Conservation (phyloP, 1,139 yeast species). For the Pichia sp. region DNA sequence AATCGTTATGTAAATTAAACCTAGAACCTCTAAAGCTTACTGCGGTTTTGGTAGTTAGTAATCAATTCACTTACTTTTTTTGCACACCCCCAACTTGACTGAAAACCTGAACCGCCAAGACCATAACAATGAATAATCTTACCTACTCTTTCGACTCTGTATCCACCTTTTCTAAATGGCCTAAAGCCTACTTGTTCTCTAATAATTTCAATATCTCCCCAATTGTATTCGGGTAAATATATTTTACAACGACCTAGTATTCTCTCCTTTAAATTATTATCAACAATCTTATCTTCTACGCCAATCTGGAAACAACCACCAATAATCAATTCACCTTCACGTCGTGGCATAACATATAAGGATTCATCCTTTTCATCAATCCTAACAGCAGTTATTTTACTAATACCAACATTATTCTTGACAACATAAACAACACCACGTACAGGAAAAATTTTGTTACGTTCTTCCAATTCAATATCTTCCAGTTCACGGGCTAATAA, state of each 20-base stretch:
- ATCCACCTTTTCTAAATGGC: conserved; percentile 45
- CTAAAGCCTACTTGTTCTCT: conserved; percentile 44
- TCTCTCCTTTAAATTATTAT: conserved; percentile 35
- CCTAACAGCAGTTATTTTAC: conserved; percentile 23
- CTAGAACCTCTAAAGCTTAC: background rate
- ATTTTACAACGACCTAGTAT: conserved; percentile 35
- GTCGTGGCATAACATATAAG: conserved; percentile 45
- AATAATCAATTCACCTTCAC: conserved; percentile 48
- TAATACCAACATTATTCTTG: conserved; percentile 31
- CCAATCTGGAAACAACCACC: conserved; percentile 42
- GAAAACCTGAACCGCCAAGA: conserved; percentile 51
- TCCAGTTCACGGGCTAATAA: conserved; percentile 36
- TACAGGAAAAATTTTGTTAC: conserved; percentile 32
- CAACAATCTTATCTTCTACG: conserved; percentile 28
- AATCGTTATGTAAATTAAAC: background rate
- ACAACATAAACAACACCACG: conserved; percentile 40
- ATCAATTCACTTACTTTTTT: conserved; percentile 6
- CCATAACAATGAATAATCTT: conserved; percentile 42
- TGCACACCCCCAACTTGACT: conserved; percentile 27
- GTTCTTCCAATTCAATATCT: conserved; percentile 25
- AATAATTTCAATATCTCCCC: conserved; percentile 35
- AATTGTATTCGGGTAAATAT: conserved; percentile 37
- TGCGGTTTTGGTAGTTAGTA: background rate
- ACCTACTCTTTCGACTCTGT: conserved; percentile 27
- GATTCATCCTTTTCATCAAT: conserved; percentile 33